A percentile compares a stretch with the other conserved stretches of the same genome.
Evolutionary conservation across 169 alveolate genomes (phyloP).

Genomic region (Babesia caballi): DNA sequence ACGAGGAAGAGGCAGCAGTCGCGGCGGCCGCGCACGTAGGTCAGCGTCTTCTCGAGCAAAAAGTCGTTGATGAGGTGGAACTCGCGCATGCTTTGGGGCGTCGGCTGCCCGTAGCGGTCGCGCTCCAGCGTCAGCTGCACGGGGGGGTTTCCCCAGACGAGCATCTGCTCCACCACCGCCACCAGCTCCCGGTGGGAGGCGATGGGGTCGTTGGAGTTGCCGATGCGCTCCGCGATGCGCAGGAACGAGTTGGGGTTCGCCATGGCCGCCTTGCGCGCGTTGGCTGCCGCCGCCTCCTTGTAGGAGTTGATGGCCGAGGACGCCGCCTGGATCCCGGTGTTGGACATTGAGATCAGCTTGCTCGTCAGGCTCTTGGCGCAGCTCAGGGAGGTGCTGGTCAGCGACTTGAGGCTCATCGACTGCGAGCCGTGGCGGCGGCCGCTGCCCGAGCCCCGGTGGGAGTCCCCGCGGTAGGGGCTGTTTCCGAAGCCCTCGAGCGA

Average conservation of each 20-base stretch:
- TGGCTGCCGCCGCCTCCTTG: slow-evolving; percentile 37
- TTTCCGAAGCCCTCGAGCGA: too few relatives aligned
- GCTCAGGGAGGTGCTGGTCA: slow-evolving; percentile 23
- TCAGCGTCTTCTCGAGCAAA: slow-evolving; percentile 28
- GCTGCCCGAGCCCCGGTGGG: not conserved
- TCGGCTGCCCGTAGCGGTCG: slow-evolving; percentile 60
- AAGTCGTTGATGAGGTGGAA: slow-evolving; percentile 28
- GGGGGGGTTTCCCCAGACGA: slow-evolving; percentile 22
- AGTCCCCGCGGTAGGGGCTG: not conserved
- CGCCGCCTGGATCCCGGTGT: slow-evolving; percentile 42
- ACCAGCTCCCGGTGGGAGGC: slow-evolving; percentile 60
- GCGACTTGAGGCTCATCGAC: slow-evolving; percentile 28
- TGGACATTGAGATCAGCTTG: slow-evolving; percentile 39
- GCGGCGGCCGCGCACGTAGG: slow-evolving; percentile 36
- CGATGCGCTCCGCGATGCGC: slow-evolving; percentile 38
- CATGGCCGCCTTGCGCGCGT: slow-evolving; percentile 21
- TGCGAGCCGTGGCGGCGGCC: slow-evolving; percentile 10
- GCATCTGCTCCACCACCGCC: slow-evolving; percentile 40
- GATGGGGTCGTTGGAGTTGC: slow-evolving; percentile 17
- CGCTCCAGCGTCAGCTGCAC: slow-evolving; percentile 38
- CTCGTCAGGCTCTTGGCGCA: slow-evolving; percentile 58
- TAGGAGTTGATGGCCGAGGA: slow-evolving; percentile 24
- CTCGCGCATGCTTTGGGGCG: slow-evolving; percentile 37
- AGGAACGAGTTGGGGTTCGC: slow-evolving; percentile 27
- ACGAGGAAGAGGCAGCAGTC: slow-evolving; percentile 63